A percentile compares a stretch with the other conserved stretches of the same genome.
Evolutionary conservation across 768 basidiomycete species (phyloP).

Genomic region (Leccinellum rugosiceps): DNA sequence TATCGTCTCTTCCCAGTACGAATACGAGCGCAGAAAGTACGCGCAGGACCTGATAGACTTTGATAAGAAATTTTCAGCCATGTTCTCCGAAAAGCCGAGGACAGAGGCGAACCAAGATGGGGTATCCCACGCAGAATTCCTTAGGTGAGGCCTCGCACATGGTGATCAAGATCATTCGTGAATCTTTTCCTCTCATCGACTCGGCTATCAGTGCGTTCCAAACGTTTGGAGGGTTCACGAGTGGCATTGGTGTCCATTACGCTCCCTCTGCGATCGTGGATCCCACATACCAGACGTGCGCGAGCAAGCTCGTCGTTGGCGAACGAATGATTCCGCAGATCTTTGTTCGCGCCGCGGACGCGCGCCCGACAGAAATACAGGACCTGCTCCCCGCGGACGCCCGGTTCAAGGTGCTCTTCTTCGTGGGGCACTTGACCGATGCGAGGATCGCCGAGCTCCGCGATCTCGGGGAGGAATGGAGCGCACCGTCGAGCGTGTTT

Average conservation of each 20-base stretch:
- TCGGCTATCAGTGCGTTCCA: conserved; percentile 27
- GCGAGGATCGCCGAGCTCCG: background rate
- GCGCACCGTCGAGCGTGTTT: background rate
- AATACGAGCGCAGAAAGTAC: conserved; percentile 59
- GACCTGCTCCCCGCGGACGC: background rate
- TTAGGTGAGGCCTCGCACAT: conserved; percentile 18
- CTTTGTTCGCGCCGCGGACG: background rate
- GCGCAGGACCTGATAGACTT: conserved; percentile 68
- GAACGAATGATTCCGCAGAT: conserved; percentile 35
- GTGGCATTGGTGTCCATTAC: conserved; percentile 38
- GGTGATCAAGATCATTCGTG: background rate
- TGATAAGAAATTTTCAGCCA: conserved; percentile 55
- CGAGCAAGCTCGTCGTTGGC: conserved; percentile 34
- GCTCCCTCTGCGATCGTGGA: conserved; percentile 34
- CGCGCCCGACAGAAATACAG: background rate
- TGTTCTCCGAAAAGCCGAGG: conserved; percentile 37
- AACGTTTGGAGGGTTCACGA: conserved; percentile 34
- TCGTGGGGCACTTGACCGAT: background rate
- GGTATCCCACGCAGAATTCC: conserved; percentile 32
- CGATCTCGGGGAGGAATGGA: background rate
- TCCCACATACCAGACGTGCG: conserved; percentile 27
- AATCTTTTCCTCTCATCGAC: background rate
- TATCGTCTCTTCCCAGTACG: conserved; percentile 43
- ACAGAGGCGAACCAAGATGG: conserved; percentile 37
- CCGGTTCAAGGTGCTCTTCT: background rate